Base-by-base conservation (phyloP, 2,329 filamentous ascomycete genomes). In the Fusarium hainanense region DNA sequence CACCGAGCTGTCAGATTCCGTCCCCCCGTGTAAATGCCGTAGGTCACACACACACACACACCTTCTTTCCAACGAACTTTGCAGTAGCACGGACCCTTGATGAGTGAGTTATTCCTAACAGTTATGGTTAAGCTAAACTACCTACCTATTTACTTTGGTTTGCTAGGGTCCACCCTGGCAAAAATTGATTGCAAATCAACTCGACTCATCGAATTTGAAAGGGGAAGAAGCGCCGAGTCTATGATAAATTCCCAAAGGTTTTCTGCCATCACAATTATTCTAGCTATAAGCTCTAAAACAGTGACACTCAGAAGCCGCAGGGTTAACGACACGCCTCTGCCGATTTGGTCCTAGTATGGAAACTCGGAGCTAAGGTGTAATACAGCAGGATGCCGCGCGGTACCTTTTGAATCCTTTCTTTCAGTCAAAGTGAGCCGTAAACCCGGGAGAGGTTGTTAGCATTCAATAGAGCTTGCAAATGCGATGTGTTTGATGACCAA, bases 371-470 rank as follows among this genome's bases (percentile, higher is more conserved):
- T 69, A 65, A 68, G 58, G 20, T 47, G 30, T 47, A 51, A 25
- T 51, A 41, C 49, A 42, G 34, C 34, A n/a, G 12, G 20, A 12
- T n/a, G 32, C 23, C 47, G 32, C 30, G 16, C 34, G 34, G 34
- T 37, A 37, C 34, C 34, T 37, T 37, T n/a, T 37, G 18, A 37
- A 37, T n/a, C 10, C 18, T 37, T 37, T n/a, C 34, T 11, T 37
- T 37, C 18, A 37, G 11, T 37, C 34, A 37, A 10, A 37, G 59
- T 68, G 50, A 71, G 64, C 70, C 72, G 72, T 73, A 74, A 74
- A 71, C 72, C 72, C 72, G 72, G 72, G 46, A 68, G 56, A 55
- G 41, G 56, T 49, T 41, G 21, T 28, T 42, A 43, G 42, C 44
- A 43, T 47, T 44, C 27, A 27, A 13, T 21, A 30, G 18, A 49